A percentile compares a stretch with the other conserved stretches of the same genome.
phyloP scores from a whole-genome alignment of 805 yeast genomes.

The Saturnispora galanensis region DNA sequence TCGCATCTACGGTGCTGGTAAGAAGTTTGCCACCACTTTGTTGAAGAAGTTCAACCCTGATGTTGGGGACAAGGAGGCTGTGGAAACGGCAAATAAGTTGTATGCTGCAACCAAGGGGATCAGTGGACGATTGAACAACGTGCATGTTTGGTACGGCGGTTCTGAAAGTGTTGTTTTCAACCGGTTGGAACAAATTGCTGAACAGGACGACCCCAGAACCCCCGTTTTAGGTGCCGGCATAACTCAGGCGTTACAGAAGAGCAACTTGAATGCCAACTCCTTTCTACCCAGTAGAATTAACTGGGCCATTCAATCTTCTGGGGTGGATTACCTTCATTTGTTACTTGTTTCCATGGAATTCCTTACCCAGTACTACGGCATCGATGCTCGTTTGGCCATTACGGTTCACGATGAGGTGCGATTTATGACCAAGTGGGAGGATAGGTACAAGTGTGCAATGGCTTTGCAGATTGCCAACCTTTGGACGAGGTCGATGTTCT shows the following conservation, averaged over 20 bases:
- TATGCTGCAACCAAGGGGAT: constrained; percentile 81
- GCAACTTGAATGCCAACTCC: constrained; percentile 52
- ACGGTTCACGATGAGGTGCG: constrained; percentile 96
- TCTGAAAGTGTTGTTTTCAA: constrained; percentile 90
- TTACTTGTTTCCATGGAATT: constrained; percentile 83
- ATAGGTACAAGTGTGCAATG: constrained; percentile 67
- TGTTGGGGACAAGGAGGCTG: constrained; percentile 58
- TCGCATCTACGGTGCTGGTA: constrained; percentile 96
- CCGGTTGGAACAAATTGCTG: constrained; percentile 77
- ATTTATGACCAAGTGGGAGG: constrained; percentile 63
- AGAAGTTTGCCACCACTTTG: constrained; percentile 76
- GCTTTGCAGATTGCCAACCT: constrained; percentile 81
- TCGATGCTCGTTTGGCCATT: constrained; percentile 69
- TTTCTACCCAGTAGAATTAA: constrained; percentile 87
- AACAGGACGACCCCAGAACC: constrained; percentile 69
- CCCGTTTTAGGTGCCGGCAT: constrained; percentile 92
- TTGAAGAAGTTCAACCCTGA: constrained; percentile 74
- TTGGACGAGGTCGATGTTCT: constrained; percentile 95
- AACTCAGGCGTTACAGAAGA: constrained; percentile 66
- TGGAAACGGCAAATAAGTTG: constrained; percentile 48
- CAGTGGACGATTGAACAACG: constrained; percentile 19
- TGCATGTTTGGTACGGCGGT: constrained; percentile 68
- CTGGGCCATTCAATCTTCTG: constrained; percentile 98
- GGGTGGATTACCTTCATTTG: constrained; percentile 90
- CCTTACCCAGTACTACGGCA: constrained; percentile 47